A percentile compares a stretch with the other conserved stretches of the same genome.
These are phyloP conservation scores for Hapsidospora chrysogenum DNA, from an alignment of 495 filamentous ascomycete genomes.

Conservation along the genomic window DNA sequence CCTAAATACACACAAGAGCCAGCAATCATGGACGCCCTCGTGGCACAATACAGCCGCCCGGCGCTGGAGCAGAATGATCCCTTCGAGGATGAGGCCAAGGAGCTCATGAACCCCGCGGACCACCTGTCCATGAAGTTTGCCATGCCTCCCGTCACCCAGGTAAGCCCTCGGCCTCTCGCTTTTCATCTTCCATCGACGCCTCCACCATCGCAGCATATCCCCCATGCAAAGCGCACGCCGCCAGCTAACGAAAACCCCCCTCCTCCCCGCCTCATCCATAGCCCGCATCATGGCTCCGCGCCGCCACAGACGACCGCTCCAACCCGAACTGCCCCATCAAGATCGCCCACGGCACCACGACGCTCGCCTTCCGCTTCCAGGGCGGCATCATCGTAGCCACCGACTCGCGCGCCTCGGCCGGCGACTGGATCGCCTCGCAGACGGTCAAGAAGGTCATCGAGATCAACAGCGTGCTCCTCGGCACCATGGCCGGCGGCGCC, in stretches of 20 bases:
- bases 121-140: conserved; percentile 72
- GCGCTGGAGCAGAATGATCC: conserved; percentile 49
- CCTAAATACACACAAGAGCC: neutral
- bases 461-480: conserved; percentile 79
- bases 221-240: too few species aligned
- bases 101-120: conserved; percentile 49
- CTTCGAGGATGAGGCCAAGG: conserved; percentile 53
- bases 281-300: conserved; percentile 85
- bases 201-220: too few species aligned
- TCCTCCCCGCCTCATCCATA: conserved; percentile 13
- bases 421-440: conserved; percentile 97
- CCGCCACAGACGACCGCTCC: conserved; percentile 89
- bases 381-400: conserved; percentile 97
- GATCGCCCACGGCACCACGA: conserved; percentile 97
- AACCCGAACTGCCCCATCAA: conserved; percentile 97
- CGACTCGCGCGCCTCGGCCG: conserved; percentile 88
- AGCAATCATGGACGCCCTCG: conserved; percentile 60
- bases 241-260: too few species aligned
- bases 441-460: conserved; percentile 99
- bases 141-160: conserved; percentile 84
- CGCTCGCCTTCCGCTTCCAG: conserved; percentile 94
- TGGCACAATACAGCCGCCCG: conserved; percentile 72
- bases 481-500: conserved; percentile 97
- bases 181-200: too few species aligned
- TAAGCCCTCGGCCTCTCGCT: conserved; percentile 22